Conservation (phyloP, 164 flowering plant species). For the grape (Vitis vinifera) region ASM3070453v1 NC_081814.1:3754001-3754500, state of each 20-base stretch:
- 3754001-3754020: conserved; percentile 63
- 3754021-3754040: conserved; percentile 70
- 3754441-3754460: conserved; percentile 65
- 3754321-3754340: conserved; percentile 75
- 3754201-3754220: too few relatives aligned
- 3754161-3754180: background rate
- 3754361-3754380: conserved; percentile 77
- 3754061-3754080: conserved; percentile 59
- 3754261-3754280: background rate
- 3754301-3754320: conserved; percentile 53
- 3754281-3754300: conserved; percentile 49
- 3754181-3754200: too few relatives aligned
- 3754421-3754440: conserved; percentile 59
- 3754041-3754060: conserved; percentile 62
- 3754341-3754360: conserved; percentile 64
- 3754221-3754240: background rate
- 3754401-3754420: conserved; percentile 76
- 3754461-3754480: conserved; percentile 57
- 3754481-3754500: conserved; percentile 59
- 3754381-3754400: conserved; percentile 66
- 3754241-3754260: background rate
- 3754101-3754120: conserved; percentile 49
- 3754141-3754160: background rate
- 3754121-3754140: conserved; percentile 48
- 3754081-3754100: conserved; percentile 51